phyloP scores from a whole-genome alignment of 2,329 filamentous ascomycete species.

The Nigrospora sphaerica region DNA sequence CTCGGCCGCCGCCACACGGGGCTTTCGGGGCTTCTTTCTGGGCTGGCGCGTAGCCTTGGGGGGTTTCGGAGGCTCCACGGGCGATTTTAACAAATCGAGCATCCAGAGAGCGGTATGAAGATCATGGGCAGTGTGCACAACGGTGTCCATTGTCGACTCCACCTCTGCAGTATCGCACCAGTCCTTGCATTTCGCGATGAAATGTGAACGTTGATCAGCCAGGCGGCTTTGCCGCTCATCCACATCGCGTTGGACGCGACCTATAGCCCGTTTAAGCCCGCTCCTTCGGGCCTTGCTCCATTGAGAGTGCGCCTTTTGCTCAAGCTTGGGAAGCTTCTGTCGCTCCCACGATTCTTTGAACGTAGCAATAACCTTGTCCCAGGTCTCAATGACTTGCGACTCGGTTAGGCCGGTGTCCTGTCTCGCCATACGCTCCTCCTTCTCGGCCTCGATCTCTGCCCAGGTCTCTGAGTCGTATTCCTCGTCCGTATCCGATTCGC shows the following conservation, averaged over 20 bases:
- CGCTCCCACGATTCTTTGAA: conserved; percentile 50
- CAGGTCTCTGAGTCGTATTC: conserved; percentile 53
- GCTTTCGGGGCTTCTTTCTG: conserved; percentile 15
- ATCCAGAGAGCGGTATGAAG: conserved; percentile 47
- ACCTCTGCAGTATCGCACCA: conserved; percentile 50
- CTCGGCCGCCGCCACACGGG: conserved; percentile 10
- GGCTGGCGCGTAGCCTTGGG: conserved; percentile 12
- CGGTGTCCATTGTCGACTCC: conserved; percentile 42
- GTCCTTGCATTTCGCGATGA: conserved; percentile 19
- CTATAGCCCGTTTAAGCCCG: conserved; percentile 32
- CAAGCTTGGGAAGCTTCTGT: conserved; percentile 47
- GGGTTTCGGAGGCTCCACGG: conserved; percentile 29
- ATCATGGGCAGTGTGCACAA: conserved; percentile 61
- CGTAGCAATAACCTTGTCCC: conserved; percentile 46
- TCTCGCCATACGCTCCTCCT: conserved; percentile 23
- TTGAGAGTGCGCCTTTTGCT: conserved; percentile 48
- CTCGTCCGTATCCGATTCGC: conserved; percentile 40
- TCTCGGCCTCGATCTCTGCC: conserved; percentile 54
- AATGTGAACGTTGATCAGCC: not conserved
- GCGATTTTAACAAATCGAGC: conserved; percentile 36
- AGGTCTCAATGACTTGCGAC: conserved; percentile 40
- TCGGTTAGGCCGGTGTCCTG: conserved; percentile 25
- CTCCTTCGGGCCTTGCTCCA: conserved; percentile 52
- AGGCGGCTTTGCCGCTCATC: not conserved
- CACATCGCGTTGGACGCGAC: conserved; percentile 5